Base-by-base conservation (phyloP, 108 stramenopile species). In the Nitzschia inconspicua region DNA sequence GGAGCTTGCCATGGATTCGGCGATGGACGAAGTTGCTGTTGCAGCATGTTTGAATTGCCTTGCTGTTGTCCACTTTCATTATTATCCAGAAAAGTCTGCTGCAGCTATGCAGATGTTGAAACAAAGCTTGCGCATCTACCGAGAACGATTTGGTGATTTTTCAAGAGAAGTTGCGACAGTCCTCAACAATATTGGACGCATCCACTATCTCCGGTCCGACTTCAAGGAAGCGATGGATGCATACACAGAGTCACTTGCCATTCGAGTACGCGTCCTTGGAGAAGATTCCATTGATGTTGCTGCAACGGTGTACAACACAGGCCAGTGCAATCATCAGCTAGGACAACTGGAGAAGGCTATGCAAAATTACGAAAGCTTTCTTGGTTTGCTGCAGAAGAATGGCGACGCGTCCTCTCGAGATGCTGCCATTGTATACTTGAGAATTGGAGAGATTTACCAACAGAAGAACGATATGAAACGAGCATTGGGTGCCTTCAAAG, bases 161-260 rank as follows among this genome's bases (percentile, higher is more conserved):
- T 32, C 43, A 13, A 22, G 37, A 6, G 54, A 79, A 50, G 61
- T 75, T 39, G 79, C 76, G 1, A 84, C 83, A 9, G 70, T 80
- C 35, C 47, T 85, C 63, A 85, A 81, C 67, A 85, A 85, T 47
- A 69, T 79, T 34, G 84, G 84, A 16, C 67, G 84, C 0, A 65
- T 75, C 27, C 47, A 85, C 18, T 85, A 73, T 42, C 50, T 78
- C 37, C 44, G 29, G 22, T 62, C 47, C 20, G 57, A 81, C 25
- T 75, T 79, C 39, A 57, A 66, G 9, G 25, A 72, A 24, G 79
- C 84, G 1, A 44, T 85, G 5, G 25, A 50, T 8, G 34, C 58
- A 0, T 81, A 81, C 63, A 34, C 47, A 5, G 57, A 81, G 44
- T 66, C 80, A 1, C 62, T 79, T 22, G 26, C 18, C 9, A 52